Percentiles rank a stretch among this genome's conserved stretches.
Conservation (phyloP, 495 filamentous ascomycete genomes). For the Aspergillus hancockii region DNA sequence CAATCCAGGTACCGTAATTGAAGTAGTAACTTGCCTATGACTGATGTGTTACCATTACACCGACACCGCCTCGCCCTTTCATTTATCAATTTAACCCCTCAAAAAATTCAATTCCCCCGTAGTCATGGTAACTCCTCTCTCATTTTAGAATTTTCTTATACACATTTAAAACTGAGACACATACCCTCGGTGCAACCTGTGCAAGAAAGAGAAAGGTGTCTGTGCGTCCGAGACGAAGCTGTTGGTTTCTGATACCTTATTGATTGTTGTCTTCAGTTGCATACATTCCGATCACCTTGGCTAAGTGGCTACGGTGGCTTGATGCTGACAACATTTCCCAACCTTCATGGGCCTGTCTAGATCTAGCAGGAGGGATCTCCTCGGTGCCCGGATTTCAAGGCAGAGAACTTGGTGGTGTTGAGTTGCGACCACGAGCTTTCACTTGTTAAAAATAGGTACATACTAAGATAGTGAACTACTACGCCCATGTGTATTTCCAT, state of each 20-base stretch:
- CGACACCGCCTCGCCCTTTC: not conserved
- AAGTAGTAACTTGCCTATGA: not conserved
- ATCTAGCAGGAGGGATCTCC: not conserved
- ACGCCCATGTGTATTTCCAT: not conserved
- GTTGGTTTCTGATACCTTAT: not conserved
- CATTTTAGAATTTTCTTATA: not conserved
- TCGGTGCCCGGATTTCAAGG: too few relatives aligned
- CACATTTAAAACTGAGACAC: not conserved
- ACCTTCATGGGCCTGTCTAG: not conserved
- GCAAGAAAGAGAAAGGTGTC: not conserved
- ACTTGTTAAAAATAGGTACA: too few relatives aligned
- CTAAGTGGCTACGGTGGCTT: conserved; percentile 1
- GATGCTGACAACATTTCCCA: not conserved
- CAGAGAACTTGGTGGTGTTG: too few relatives aligned
- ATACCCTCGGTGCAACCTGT: not conserved
- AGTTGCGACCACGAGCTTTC: too few relatives aligned
- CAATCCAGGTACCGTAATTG: conserved; percentile 4
- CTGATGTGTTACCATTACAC: not conserved
- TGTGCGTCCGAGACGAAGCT: too few relatives aligned
- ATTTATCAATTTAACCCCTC: not conserved
- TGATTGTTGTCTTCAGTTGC: not conserved
- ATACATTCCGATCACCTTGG: conserved; percentile 7
- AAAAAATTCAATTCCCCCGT: not conserved
- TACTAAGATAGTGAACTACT: not conserved
- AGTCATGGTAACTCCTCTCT: not conserved